These are phyloP conservation scores for Hypericum androsaemum DNA, from an alignment of 345 rosid species.

Conservation along the genomic window DNA sequence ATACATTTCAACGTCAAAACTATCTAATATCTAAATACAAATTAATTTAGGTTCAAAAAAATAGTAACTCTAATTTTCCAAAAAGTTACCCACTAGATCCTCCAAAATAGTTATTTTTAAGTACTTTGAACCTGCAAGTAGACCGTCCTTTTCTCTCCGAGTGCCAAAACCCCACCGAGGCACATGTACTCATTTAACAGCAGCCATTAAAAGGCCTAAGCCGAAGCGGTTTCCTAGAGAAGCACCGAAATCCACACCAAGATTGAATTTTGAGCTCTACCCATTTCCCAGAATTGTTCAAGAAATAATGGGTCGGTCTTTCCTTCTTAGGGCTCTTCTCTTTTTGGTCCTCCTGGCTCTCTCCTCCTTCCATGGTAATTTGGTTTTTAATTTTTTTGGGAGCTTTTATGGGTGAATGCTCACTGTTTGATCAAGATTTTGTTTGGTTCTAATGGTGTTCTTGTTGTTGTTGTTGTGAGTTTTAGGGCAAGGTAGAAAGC, in stretches of 20 bases:
- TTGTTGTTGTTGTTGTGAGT: not conserved
- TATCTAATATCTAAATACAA: too few relatives aligned
- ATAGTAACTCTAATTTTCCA: too few relatives aligned
- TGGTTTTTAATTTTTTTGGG: not conserved
- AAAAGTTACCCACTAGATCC: too few relatives aligned
- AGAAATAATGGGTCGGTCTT: conserved; percentile 29
- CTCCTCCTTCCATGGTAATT: conserved; percentile 30
- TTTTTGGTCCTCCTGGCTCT: conserved; percentile 24
- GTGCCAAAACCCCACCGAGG: too few relatives aligned
- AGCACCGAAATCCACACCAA: conserved; percentile 7
- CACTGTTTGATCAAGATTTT: not conserved
- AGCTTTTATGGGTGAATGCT: not conserved
- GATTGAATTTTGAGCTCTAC: conserved; percentile 12
- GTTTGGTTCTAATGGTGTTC: not conserved
- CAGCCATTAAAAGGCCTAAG: conserved; percentile 14
- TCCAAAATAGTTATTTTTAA: too few relatives aligned
- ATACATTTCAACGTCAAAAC: too few relatives aligned
- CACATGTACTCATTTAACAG: too few relatives aligned
- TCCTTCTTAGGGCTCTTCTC: conserved; percentile 17
- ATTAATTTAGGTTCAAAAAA: too few relatives aligned
- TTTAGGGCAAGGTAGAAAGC: conserved; percentile 24
- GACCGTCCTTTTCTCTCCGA: too few relatives aligned
- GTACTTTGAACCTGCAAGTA: too few relatives aligned
- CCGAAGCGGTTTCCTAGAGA: conserved; percentile 21
- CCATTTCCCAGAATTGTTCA: conserved; percentile 21